A percentile compares a stretch with the other conserved stretches of the same genome.
These are phyloP conservation scores for Exophiala sp. DNA, from an alignment of 2,329 filamentous ascomycete genomes.

Conservation along the genomic window DNA sequence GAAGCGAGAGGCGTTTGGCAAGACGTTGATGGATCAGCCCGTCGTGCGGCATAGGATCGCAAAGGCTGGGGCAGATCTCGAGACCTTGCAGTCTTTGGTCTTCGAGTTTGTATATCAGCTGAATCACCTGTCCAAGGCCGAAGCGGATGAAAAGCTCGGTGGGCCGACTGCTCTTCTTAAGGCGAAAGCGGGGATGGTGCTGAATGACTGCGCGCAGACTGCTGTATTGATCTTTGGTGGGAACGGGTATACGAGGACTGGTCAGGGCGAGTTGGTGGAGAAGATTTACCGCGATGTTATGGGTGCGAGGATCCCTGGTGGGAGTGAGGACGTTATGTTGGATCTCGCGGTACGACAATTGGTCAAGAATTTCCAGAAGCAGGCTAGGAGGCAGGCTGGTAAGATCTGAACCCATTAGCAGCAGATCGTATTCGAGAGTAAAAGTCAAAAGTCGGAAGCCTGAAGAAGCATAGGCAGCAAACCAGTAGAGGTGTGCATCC, in stretches of 20 bases:
- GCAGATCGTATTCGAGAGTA: too few species aligned
- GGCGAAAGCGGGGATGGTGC: conserved; percentile 66
- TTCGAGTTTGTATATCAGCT: conserved; percentile 40
- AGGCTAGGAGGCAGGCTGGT: neutral
- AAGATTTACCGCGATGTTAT: conserved; percentile 62
- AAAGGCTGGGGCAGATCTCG: conserved; percentile 64
- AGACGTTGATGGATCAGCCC: conserved; percentile 68
- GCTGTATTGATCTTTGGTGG: conserved; percentile 70
- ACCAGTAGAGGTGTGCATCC: too few species aligned
- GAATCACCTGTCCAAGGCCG: conserved; percentile 53
- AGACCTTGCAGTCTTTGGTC: conserved; percentile 69
- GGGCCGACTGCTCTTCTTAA: conserved; percentile 70
- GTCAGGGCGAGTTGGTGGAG: conserved; percentile 68
- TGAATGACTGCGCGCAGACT: conserved; percentile 67
- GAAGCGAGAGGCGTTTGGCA: conserved; percentile 65
- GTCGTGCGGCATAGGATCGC: conserved; percentile 71
- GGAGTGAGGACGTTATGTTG: conserved; percentile 68
- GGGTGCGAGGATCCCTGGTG: conserved; percentile 61
- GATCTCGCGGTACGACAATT: conserved; percentile 67
- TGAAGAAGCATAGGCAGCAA: too few species aligned
- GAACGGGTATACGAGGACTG: conserved; percentile 66
- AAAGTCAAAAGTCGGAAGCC: too few species aligned
- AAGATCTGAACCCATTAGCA: too few species aligned
- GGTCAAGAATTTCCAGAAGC: conserved; percentile 59
- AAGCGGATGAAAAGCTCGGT: conserved; percentile 55